phyloP scores from a whole-genome alignment of 1,284 basidiomycete genomes.

The Coniferiporia sulphurascens region DNA sequence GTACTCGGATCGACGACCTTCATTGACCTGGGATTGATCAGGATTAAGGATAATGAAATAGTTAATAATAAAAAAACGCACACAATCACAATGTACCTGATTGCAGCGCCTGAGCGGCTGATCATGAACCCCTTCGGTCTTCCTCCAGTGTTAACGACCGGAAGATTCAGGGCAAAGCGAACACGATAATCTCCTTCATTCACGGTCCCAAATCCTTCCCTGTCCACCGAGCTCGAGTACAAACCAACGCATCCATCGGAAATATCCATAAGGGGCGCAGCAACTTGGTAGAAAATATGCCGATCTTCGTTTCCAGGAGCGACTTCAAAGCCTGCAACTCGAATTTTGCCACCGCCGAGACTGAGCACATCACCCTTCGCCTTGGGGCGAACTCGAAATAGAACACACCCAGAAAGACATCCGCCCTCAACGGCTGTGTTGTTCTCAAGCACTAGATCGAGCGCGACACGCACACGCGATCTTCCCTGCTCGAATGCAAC shows the following conservation, averaged over 20 bases:
- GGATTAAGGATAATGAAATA: background rate
- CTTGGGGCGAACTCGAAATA: conserved; percentile 52
- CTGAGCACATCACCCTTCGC: conserved; percentile 46
- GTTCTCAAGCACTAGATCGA: conserved; percentile 79
- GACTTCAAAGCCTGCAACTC: conserved; percentile 86
- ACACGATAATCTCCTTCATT: conserved; percentile 68
- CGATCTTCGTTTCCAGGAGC: conserved; percentile 55
- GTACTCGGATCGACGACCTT: conserved; percentile 71
- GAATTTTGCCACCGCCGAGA: conserved; percentile 76
- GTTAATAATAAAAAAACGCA: conserved; percentile 29
- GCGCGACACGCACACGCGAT: conserved; percentile 69
- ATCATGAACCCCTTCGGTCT: conserved; percentile 66
- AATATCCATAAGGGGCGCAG: conserved; percentile 55
- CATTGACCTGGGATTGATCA: conserved; percentile 49
- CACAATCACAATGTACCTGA: conserved; percentile 84
- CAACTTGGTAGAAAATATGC: conserved; percentile 86
- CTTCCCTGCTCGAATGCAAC: conserved; percentile 51
- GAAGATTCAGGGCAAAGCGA: conserved; percentile 78
- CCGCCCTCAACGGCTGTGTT: conserved; percentile 82
- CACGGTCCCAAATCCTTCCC: conserved; percentile 68
- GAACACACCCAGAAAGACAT: conserved; percentile 67
- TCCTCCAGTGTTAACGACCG: conserved; percentile 54
- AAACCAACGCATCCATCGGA: conserved; percentile 41
- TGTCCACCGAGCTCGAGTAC: conserved; percentile 52
- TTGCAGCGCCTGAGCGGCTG: conserved; percentile 53